A percentile compares a stretch with the other conserved stretches of the same genome.
Conservation (phyloP, 2,329 filamentous ascomycete genomes). For the Fusarium luffae region DNA sequence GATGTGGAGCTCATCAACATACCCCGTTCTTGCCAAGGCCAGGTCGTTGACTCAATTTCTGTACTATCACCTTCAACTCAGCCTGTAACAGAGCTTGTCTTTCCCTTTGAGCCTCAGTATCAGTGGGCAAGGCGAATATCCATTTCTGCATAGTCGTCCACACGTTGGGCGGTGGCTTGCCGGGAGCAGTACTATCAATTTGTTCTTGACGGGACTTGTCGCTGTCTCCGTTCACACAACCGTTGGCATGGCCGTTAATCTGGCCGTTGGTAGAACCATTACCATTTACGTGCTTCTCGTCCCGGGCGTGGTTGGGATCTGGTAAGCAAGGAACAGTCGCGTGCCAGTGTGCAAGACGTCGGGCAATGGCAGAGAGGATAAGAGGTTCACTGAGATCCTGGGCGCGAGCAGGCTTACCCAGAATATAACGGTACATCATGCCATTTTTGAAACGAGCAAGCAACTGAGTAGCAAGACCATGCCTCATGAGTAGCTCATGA, state of each 20-base stretch:
- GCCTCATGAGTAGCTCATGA: conserved; percentile 86
- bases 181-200: conserved; percentile 66
- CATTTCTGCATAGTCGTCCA: conserved; percentile 98
- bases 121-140: conserved; percentile 84
- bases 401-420: conserved; percentile 81
- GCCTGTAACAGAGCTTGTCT: conserved; percentile 76
- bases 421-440: conserved; percentile 92
- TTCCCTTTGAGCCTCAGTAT: conserved; percentile 74
- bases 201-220: conserved; percentile 51
- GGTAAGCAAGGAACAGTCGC: conserved; percentile 72
- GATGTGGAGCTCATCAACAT: conserved; percentile 50
- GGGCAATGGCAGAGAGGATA: conserved; percentile 86
- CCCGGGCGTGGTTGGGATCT: conserved; percentile 41
- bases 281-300: conserved; percentile 47
- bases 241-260: conserved; percentile 45
- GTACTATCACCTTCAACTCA: conserved; percentile 77
- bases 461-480: conserved; percentile 85
- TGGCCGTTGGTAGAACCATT: conserved; percentile 50
- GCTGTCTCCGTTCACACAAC: conserved; percentile 44
- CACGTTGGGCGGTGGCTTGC: conserved; percentile 82
- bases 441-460: conserved; percentile 95
- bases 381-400: conserved; percentile 80
- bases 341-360: conserved; percentile 92
- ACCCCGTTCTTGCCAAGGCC: conserved; percentile 81
- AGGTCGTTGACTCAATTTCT: conserved; percentile 78